A percentile compares a stretch with the other conserved stretches of the same genome.
Conservation (phyloP, 106 monocot genomes). For the Narthecium ossifragum region DNA sequence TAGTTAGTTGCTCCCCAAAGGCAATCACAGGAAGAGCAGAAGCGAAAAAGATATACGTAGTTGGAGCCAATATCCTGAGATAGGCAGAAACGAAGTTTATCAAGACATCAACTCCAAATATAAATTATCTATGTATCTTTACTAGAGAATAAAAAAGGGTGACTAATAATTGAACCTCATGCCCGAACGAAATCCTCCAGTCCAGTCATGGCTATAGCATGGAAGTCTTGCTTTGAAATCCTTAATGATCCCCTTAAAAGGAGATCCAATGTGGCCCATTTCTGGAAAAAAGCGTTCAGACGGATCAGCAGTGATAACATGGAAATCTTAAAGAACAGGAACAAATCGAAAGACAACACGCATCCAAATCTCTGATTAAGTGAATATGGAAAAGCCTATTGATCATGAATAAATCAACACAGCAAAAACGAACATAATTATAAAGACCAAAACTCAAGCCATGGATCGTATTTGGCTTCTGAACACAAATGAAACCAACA, state of each 20-base stretch:
- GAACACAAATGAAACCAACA: too few relatives aligned
- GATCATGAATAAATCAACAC: too few relatives aligned
- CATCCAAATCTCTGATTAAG: background rate
- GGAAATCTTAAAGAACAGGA: too few relatives aligned
- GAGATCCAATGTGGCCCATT: constrained; percentile 27
- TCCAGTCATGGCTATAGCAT: constrained; percentile 85
- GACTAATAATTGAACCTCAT: constrained; percentile 31
- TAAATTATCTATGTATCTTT: too few relatives aligned
- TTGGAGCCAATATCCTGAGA: constrained; percentile 84
- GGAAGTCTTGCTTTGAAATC: constrained; percentile 59
- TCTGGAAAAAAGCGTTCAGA: constrained; percentile 2
- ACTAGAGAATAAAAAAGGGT: too few relatives aligned
- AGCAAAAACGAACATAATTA: too few relatives aligned
- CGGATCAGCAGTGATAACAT: too few relatives aligned
- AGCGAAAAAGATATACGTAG: constrained; percentile 84
- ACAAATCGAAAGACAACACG: too few relatives aligned
- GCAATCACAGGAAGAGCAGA: constrained; percentile 92
- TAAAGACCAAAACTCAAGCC: too few relatives aligned
- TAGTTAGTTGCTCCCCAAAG: constrained; percentile 85
- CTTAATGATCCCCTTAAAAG: constrained; percentile 41
- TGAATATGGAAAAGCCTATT: too few relatives aligned
- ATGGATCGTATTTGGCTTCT: too few relatives aligned
- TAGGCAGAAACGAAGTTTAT: background rate
- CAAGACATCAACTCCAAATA: too few relatives aligned
- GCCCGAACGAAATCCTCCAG: constrained; percentile 50